Conservation (phyloP, 108 stramenopile genomes). For the Discostella stelligeroides region DNA sequence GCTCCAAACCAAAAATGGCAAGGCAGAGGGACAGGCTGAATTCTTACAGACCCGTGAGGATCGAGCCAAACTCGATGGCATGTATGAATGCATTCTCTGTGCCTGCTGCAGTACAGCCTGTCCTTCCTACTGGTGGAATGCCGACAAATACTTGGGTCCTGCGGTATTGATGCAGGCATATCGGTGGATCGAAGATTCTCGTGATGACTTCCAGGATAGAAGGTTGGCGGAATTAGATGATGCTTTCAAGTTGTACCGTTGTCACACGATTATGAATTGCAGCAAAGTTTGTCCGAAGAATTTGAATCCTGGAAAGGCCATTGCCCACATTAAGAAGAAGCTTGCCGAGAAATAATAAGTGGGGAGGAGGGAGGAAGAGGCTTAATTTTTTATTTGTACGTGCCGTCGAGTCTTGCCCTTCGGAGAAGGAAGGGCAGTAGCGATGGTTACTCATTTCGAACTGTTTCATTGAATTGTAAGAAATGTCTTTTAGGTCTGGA, state of each 20-base stretch:
- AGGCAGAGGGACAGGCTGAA: slow-evolving; percentile 85
- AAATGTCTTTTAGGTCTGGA: too few species aligned
- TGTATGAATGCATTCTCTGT: slow-evolving; percentile 99
- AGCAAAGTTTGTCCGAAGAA: slow-evolving; percentile 98
- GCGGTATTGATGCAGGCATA: slow-evolving; percentile 98
- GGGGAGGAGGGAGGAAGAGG: too few species aligned
- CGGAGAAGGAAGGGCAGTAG: too few species aligned
- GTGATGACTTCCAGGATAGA: slow-evolving; percentile 89
- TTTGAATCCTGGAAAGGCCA: slow-evolving; percentile 99
- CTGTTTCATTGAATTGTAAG: too few species aligned
- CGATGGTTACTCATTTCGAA: too few species aligned
- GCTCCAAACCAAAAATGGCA: slow-evolving; percentile 85
- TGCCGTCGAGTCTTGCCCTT: too few species aligned
- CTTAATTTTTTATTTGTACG: too few species aligned
- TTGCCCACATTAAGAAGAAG: slow-evolving; percentile 97
- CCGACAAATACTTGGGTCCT: slow-evolving; percentile 96
- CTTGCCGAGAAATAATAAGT: slow-evolving; percentile 58
- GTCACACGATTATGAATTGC: slow-evolving; percentile 99
- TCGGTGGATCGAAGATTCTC: slow-evolving; percentile 96
- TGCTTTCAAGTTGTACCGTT: slow-evolving; percentile 95
- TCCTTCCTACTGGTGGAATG: slow-evolving; percentile 99
- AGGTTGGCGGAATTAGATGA: slow-evolving; percentile 95
- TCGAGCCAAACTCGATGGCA: slow-evolving; percentile 94
- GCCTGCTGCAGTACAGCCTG: slow-evolving; percentile 98
- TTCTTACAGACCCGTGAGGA: slow-evolving; percentile 88